Evolutionary conservation across 2,329 filamentous ascomycete species (phyloP).

Genomic region (Aspergillus sp.): DNA sequence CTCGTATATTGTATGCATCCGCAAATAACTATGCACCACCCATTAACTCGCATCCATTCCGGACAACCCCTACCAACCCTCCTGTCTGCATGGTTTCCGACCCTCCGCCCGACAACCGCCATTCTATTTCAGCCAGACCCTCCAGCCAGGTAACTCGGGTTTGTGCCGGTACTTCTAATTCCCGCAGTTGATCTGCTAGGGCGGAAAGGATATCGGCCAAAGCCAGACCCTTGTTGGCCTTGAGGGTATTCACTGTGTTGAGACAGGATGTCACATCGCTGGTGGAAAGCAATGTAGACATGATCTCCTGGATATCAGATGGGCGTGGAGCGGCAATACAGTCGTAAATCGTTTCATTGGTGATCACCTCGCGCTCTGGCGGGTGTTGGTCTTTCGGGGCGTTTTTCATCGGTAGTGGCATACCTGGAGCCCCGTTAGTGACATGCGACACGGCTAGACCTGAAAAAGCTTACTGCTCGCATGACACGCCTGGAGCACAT

Average conservation of each 20-base stretch:
- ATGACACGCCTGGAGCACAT: constrained; percentile 93
- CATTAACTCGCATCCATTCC: constrained; percentile 75
- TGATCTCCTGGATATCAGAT: constrained; percentile 74
- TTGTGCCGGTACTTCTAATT: constrained; percentile 74
- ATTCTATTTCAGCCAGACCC: constrained; percentile 86
- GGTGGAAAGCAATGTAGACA: constrained; percentile 73
- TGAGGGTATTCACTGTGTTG: constrained; percentile 78
- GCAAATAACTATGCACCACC: constrained; percentile 15
- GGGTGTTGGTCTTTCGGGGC: constrained; percentile 49
- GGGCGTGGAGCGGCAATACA: constrained; percentile 95
- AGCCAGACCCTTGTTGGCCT: constrained; percentile 75
- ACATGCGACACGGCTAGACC: not conserved
- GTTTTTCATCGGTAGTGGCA: constrained; percentile 56
- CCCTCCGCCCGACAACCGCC: constrained; percentile 77
- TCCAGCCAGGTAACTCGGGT: constrained; percentile 89
- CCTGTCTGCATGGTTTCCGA: constrained; percentile 87
- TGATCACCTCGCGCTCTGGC: constrained; percentile 73
- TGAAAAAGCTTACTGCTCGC: constrained; percentile 61
- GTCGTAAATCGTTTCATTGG: constrained; percentile 86
- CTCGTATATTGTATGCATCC: not conserved
- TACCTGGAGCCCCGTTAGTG: constrained; percentile 41
- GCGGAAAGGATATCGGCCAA: constrained; percentile 89
- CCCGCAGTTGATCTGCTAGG: constrained; percentile 70
- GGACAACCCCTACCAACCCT: constrained; percentile 79
- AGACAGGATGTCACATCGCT: constrained; percentile 84